Percentiles rank a stretch among this genome's conserved stretches.
Evolutionary conservation across 164 flowering plant genomes (phyloP).

Genomic region (Vitis vinifera): DNA sequence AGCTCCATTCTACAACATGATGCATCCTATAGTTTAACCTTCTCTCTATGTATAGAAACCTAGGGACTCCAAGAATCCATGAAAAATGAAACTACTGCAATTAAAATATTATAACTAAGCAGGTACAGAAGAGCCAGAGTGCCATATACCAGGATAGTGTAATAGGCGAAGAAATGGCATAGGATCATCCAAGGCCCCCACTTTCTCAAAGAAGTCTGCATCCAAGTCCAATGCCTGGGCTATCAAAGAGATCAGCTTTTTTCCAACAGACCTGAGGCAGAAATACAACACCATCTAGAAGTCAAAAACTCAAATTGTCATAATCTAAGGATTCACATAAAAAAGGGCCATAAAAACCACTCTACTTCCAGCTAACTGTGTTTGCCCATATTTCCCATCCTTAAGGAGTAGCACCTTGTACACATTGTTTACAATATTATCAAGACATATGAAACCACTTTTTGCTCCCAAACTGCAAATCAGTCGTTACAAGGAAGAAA

Average conservation of each 20-base stretch:
- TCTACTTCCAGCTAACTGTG: background rate
- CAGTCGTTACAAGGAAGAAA: no score
- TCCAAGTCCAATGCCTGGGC: conserved; percentile 71
- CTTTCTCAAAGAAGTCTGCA: conserved; percentile 58
- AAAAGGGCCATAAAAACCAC: background rate
- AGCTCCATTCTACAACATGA: no score
- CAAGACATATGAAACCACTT: background rate
- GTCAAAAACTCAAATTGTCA: background rate
- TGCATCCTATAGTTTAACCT: no score
- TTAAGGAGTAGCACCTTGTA: background rate
- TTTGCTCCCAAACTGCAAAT: no score
- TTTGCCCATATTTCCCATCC: background rate
- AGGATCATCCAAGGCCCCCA: conserved; percentile 62
- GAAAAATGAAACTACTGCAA: background rate
- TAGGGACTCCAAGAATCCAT: background rate
- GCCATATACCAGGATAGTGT: conserved; percentile 74
- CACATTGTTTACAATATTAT: background rate
- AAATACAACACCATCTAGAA: conserved; percentile 3
- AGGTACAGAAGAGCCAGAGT: conserved; percentile 1
- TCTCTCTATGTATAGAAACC: background rate
- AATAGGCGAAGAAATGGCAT: conserved; percentile 59
- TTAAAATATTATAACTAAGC: background rate
- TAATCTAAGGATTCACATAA: background rate
- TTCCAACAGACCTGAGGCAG: conserved; percentile 51
- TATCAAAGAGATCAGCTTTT: conserved; percentile 47